Percentiles rank a stretch among this genome's conserved stretches.
Conservation (phyloP, 2,329 filamentous ascomycete species). For the Cephalotrichum gorgonifer region DNA sequence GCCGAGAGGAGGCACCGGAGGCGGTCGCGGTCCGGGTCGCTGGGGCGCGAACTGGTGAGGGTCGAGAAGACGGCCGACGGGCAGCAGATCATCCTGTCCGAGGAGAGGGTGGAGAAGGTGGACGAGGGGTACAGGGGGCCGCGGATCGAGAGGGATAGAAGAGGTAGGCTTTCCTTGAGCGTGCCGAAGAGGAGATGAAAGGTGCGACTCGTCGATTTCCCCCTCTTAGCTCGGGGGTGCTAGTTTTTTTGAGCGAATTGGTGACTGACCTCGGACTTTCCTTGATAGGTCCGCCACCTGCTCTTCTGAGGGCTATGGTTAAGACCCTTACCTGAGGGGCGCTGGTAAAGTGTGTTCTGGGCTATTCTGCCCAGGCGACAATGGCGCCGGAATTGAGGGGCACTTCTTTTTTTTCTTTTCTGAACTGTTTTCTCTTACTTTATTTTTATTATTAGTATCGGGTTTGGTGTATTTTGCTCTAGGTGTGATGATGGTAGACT, state of each 20-base stretch:
- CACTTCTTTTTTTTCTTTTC: neutral
- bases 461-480: too few relatives aligned
- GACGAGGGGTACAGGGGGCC: conserved; percentile 46
- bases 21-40: conserved; percentile 21
- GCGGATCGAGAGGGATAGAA: conserved; percentile 78
- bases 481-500: too few relatives aligned
- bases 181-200: conserved; percentile 60
- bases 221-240: conserved; percentile 11
- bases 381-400: neutral
- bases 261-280: neutral
- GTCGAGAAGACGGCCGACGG: conserved; percentile 49
- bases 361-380: neutral
- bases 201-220: conserved; percentile 24
- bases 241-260: neutral
- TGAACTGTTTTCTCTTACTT: neutral
- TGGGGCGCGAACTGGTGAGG: conserved; percentile 38
- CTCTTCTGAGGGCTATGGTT: conserved; percentile 3
- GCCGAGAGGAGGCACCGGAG: conserved; percentile 18
- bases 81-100: conserved; percentile 49
- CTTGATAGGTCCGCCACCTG: conserved; percentile 2
- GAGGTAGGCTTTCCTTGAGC: conserved; percentile 90
- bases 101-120: conserved; percentile 46
- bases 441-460: too few relatives aligned
- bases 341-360: conserved; percentile 10
- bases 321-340: neutral